These are phyloP conservation scores for Ophiostoma himal-ulmi DNA, from an alignment of 2,329 filamentous ascomycete genomes.

Conservation along the genomic window DNA sequence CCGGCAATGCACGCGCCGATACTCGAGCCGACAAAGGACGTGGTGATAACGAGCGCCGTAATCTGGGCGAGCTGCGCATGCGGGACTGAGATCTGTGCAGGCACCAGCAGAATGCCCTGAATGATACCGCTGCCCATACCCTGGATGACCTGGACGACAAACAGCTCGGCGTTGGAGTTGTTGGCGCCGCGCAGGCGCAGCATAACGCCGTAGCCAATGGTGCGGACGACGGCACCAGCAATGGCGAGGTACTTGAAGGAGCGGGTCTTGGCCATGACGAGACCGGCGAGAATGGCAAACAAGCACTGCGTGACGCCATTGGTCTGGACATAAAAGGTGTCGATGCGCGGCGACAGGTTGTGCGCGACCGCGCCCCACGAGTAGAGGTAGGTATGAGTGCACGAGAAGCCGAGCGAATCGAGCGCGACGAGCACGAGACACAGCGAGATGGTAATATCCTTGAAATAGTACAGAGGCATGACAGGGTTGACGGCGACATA, in stretches of 20 bases:
- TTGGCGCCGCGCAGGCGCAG: conserved; percentile 41
- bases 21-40: conserved; percentile 16
- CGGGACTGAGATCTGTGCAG: conserved; percentile 16
- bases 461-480: conserved; percentile 42
- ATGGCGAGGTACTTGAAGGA: conserved; percentile 45
- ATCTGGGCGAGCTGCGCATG: conserved; percentile 17
- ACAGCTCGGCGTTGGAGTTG: conserved; percentile 42
- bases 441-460: conserved; percentile 39
- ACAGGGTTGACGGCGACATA: conserved; percentile 40
- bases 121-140: conserved; percentile 36
- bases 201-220: conserved; percentile 48
- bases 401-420: conserved; percentile 40
- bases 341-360: conserved; percentile 36
- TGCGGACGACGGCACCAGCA: conserved; percentile 37
- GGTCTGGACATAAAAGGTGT: conserved; percentile 38
- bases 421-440: conserved; percentile 37
- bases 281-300: conserved; percentile 34
- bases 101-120: conserved; percentile 10
- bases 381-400: conserved; percentile 45
- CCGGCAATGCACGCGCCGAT: conserved; percentile 15
- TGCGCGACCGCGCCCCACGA: conserved; percentile 42
- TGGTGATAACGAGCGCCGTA: conserved; percentile 12
- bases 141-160: conserved; percentile 44
- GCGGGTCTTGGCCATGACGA: conserved; percentile 36
- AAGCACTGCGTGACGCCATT: conserved; percentile 37